Percentiles rank a stretch among this genome's conserved stretches.
Conservation (phyloP, 2,329 filamentous ascomycete species). For the Neofusicoccum ribis region DNA sequence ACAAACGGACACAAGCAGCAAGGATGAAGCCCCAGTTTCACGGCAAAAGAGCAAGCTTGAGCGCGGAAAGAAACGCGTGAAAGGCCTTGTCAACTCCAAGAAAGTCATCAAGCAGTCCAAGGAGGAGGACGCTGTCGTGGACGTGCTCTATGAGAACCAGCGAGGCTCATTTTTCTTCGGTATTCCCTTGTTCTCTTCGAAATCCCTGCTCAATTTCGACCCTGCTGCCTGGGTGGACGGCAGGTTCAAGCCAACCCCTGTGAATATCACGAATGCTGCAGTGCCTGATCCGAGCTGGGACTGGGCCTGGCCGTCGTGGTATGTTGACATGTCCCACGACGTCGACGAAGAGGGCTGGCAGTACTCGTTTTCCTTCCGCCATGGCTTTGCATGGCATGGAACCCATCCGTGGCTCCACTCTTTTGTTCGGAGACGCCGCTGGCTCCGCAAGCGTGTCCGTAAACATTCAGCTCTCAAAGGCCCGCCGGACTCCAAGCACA, state of each 20-base stretch:
- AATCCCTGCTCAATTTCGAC: conserved; percentile 82
- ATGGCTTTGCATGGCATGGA: conserved; percentile 70
- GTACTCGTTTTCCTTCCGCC: conserved; percentile 82
- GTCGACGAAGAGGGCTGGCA: conserved; percentile 93
- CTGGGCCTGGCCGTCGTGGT: conserved; percentile 76
- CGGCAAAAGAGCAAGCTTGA: conserved; percentile 28
- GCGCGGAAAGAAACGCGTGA: conserved; percentile 26
- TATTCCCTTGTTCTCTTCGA: conserved; percentile 82
- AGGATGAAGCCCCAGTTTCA: conserved; percentile 19
- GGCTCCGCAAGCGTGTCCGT: conserved; percentile 55
- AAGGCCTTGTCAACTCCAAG: conserved; percentile 28
- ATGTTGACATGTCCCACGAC: conserved; percentile 75
- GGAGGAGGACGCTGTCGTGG: conserved; percentile 53
- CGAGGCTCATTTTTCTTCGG: conserved; percentile 88
- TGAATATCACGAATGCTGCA: conserved; percentile 81
- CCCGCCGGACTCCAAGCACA: not conserved
- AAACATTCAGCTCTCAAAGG: not conserved
- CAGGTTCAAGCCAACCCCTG: conserved; percentile 55
- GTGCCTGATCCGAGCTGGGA: conserved; percentile 94
- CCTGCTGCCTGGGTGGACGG: conserved; percentile 81
- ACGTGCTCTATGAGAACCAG: conserved; percentile 95
- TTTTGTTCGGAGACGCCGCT: conserved; percentile 85
- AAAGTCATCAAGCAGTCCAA: conserved; percentile 30
- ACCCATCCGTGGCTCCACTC: conserved; percentile 90
- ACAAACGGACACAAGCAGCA: not conserved